Evolutionary conservation across 2,329 filamentous ascomycete genomes (phyloP).

Genomic region (Kalaharituber pfeilii): DNA sequence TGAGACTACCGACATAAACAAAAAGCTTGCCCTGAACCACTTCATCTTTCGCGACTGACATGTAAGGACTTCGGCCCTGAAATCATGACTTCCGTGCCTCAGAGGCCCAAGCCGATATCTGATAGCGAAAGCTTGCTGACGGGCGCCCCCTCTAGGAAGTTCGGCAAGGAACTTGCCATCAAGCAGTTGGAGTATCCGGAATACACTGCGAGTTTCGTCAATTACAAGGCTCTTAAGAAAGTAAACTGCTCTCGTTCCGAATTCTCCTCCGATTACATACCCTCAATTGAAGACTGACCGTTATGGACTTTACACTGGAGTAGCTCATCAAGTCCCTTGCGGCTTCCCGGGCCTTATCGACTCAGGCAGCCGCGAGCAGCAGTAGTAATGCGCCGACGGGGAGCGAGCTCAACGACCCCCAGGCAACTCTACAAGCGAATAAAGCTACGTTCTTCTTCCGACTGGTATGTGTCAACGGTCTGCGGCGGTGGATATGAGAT

Average conservation of each 20-base stretch:
- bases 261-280: background rate
- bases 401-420: constrained; percentile 43
- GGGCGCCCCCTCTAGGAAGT: constrained; percentile 53
- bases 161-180: constrained; percentile 98
- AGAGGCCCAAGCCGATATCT: background rate
- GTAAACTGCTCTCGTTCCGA: constrained; percentile 36
- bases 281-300: background rate
- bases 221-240: constrained; percentile 99
- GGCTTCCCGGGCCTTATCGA: constrained; percentile 42
- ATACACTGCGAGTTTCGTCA: constrained; percentile 97
- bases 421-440: constrained; percentile 81
- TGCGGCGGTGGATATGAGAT: constrained; percentile 5
- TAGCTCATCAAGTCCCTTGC: constrained; percentile 98
- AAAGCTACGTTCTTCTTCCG: constrained; percentile 98
- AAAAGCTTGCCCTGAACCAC: background rate
- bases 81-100: background rate
- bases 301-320: constrained; percentile 4
- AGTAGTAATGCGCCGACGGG: constrained; percentile 24
- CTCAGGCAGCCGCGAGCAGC: constrained; percentile 16
- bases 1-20: background rate
- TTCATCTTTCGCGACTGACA: background rate
- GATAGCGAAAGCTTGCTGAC: constrained; percentile 14
- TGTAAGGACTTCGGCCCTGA: background rate
- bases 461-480: constrained; percentile 43
- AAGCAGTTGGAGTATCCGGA: constrained; percentile 96